Base-by-base conservation (phyloP, 495 filamentous ascomycete species). In the Massariosphaeria phaeospora region DNA sequence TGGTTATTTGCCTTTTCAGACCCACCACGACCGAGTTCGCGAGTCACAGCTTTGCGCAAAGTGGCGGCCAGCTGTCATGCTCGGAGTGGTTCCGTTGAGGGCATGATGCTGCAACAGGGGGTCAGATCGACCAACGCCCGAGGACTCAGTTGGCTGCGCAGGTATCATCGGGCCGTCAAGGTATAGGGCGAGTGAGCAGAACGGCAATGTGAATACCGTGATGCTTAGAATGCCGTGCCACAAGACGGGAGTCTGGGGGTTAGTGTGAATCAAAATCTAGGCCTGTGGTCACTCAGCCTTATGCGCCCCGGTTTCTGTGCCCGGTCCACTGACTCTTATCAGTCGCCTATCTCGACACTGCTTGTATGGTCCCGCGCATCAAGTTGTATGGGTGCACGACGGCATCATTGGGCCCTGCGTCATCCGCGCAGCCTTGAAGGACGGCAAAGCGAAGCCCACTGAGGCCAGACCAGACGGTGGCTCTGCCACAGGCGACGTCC, bases 21-120 rank as follows among this genome's bases (percentile, higher is more conserved):
- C 47, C 47, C 7, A 50, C 25, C 34, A 38, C 20, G 21, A 2
- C 34, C 35, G 44, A 10, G 20, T 4, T 17, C 20, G 30, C 34
- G 4, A 50, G 53, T 49, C 44, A 57, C 27, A 20, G 33, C 21
- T 10, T 25, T 12, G 12, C 4, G 4, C 9, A 24, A 25, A 18
- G 23, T 29, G 17, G 53, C 34, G 50, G 44, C 44, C 29, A 57
- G 21, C 45, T 45, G 45, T 49, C 35, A 33, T 42, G 34, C 44
- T 25, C 25, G 10, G 20, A 5, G 20, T n/a, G n/a, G n/a, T n/a
- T n/a, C n/a, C n/a, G n/a, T n/a, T n/a, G n/a, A n/a, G n/a, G n/a
- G n/a, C n/a, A n/a, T n/a, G n/a, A n/a, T n/a, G n/a, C n/a, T n/a
- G n/a, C n/a, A n/a, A n/a, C n/a, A n/a, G n/a, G n/a, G n/a, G n/a